Base-by-base conservation (phyloP, 306 rosid genomes). In the Dalbergia cultrata region DNA sequence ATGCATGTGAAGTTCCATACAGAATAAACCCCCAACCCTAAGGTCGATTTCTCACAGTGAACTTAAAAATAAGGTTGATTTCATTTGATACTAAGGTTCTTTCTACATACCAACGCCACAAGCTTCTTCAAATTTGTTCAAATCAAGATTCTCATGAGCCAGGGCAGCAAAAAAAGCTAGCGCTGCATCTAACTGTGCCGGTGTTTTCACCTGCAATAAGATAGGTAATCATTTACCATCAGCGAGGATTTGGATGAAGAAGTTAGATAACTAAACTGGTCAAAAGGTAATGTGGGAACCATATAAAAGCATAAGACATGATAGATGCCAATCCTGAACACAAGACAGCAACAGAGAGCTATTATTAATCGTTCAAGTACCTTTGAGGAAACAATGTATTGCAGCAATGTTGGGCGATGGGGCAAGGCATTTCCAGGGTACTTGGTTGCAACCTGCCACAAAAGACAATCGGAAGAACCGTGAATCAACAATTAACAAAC, bases 121-220 rank as follows among this genome's bases (percentile, higher is more conserved):
- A 31, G 94, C 88, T 82, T 87, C 93, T 89, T 93, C 98, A 82
- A 96, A 90, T 61, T 89, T 90, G 47, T 75, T 71, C 82, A 82
- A 74, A 67, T 88, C 86, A 61, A 93, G 87, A 58, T 81, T 58
- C 67, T 90, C 97, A 0, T 45, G 37, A 34, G 87, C 97, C 8
- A 82, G 73, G 8, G 77, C 43, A 50, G 88, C 78, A 64, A 95
- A 88, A 85, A 87, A 95, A 12, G 89, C 73, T 31, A 95, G 84
- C 6, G 98, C 96, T 1, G 93, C 99, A 58, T 95, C 99, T 74
- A 95, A 89, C 80, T 95, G 98, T 0, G 94, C 97, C 0, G 97
- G 84, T 9, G 90, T 87, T 87, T 95, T 95, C 76, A 95, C 88
- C 99, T 95, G 87, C 79, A 84, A 82, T 68, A 62, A 89, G 47